phyloP scores from a whole-genome alignment of 108 stramenopile genomes.

The Craspedostauros australis region DNA sequence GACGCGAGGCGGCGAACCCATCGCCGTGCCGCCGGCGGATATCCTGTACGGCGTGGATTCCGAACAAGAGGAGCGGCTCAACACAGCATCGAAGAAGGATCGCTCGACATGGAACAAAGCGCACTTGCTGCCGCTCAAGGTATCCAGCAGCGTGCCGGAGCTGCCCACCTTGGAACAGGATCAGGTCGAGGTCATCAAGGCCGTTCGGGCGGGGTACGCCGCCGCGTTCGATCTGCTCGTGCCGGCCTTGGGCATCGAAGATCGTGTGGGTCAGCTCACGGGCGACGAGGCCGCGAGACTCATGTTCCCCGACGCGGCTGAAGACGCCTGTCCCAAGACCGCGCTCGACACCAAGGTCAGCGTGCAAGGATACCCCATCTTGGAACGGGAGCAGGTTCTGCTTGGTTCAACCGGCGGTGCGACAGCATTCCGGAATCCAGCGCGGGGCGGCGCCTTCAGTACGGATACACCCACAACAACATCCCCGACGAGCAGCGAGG shows the following conservation, averaged over 20 bases:
- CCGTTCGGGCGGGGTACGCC: constrained; percentile 63
- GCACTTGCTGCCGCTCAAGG: constrained; percentile 60
- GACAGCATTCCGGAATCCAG: too few species aligned
- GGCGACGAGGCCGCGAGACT: constrained; percentile 20
- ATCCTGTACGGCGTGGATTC: constrained; percentile 53
- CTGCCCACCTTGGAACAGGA: constrained; percentile 49
- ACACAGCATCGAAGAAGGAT: too few species aligned
- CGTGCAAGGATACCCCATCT: too few species aligned
- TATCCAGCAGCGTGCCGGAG: constrained; percentile 51
- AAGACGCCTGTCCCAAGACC: not conserved
- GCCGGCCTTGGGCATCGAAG: constrained; percentile 33
- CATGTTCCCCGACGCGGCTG: constrained; percentile 22
- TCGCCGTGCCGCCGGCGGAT: constrained; percentile 62
- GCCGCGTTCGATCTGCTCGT: constrained; percentile 67
- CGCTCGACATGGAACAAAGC: constrained; percentile 72
- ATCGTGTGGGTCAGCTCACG: not conserved
- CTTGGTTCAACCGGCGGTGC: too few species aligned
- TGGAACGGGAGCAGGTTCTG: too few species aligned
- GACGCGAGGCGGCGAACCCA: constrained; percentile 7
- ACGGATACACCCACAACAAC: too few species aligned
- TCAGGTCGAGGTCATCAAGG: constrained; percentile 56
- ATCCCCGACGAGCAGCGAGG: too few species aligned
- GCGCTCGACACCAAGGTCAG: too few species aligned
- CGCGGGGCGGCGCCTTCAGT: too few species aligned
- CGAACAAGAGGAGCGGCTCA: too few species aligned